These are phyloP conservation scores for Haplosporangium sp. DNA, from an alignment of 371 early-diverging fungal genomes.

Conservation along the genomic window DNA sequence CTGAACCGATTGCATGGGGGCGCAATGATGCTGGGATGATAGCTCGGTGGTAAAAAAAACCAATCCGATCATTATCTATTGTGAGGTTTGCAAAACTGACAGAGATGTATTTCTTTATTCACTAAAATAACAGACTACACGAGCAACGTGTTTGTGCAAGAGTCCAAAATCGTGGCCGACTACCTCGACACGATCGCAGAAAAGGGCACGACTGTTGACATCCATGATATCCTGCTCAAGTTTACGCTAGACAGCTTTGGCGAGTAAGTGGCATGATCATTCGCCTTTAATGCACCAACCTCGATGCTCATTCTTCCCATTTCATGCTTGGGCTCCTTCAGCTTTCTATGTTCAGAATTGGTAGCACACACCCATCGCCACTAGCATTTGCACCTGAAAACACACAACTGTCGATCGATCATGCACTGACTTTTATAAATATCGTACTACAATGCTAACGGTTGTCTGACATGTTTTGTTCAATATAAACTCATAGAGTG, in stretches of 20 bases:
- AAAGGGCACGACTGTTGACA: slow-evolving; percentile 59
- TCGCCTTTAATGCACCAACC: background rate
- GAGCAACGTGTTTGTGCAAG: slow-evolving; percentile 63
- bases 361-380: background rate
- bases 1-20: no score
- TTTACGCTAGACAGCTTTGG: slow-evolving; percentile 74
- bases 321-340: no score
- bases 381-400: background rate
- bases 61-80: background rate
- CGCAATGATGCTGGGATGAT: background rate
- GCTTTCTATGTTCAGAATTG: no score
- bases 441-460: no score
- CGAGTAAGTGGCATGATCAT: slow-evolving; percentile 45
- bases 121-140: slow-evolving; percentile 11
- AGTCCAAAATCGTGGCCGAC: slow-evolving; percentile 46
- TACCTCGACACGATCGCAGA: slow-evolving; percentile 57
- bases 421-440: no score
- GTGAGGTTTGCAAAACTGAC: no score
- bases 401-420: no score
- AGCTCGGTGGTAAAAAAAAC: background rate
- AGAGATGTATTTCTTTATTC: no score
- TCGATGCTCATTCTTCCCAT: background rate
- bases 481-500: slow-evolving; percentile 13
- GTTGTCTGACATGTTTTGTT: background rate
- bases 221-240: slow-evolving; percentile 69